Base-by-base conservation (phyloP, 2,329 filamentous ascomycete species). In the Nannizziopsis barbatae region DNA sequence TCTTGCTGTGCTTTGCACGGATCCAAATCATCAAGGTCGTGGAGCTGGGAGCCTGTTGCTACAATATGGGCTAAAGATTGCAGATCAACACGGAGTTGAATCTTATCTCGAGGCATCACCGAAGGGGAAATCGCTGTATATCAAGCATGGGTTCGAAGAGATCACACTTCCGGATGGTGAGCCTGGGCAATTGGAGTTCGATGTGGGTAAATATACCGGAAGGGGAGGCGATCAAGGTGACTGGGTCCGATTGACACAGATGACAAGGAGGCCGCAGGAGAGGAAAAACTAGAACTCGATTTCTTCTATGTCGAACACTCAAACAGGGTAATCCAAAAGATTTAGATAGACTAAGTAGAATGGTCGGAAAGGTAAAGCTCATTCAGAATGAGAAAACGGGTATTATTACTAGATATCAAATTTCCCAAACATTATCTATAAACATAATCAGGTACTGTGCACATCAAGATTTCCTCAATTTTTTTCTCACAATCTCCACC, bases 1-100 rank as follows among this genome's bases (percentile, higher is more conserved):
- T 37, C 56, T 70, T 4, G 51, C 55, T 5, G 27, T 59, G 1
- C 58, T 71, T 4, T 57, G 59, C 7, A 67, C 66, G 7, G 57
- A 65, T 14, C 60, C 58, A 0, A 52, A 54, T 7, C 58, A 57
- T 49, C 56, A 62, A 32, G 53, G 62, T 3, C 51, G 52, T 14
- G 61, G 62, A 8, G 53, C 62, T n/a, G 62, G 60, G 8, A 57
- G 55, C 1, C 50, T 56, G 14, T 49, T 64, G 10, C 45, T 64
- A 11, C 50, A 55, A 45, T 53, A 55, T 35, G 60, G 62, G 1
- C 50, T 58, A 27, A 51, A 55, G 8, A 33, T 58, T n/a, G 60
- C 55, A 10, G 48, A 55, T 14, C 45, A 52, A 9, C 46, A 56
- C 22, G 57, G 55, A 2, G n/a, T 62, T 20, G 57, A 55, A 8